Percentiles rank a stretch among this genome's conserved stretches.
These are phyloP conservation scores for Salmacisia buchloeana DNA, from an alignment of 1,284 basidiomycete genomes.

Conservation along the genomic window DNA sequence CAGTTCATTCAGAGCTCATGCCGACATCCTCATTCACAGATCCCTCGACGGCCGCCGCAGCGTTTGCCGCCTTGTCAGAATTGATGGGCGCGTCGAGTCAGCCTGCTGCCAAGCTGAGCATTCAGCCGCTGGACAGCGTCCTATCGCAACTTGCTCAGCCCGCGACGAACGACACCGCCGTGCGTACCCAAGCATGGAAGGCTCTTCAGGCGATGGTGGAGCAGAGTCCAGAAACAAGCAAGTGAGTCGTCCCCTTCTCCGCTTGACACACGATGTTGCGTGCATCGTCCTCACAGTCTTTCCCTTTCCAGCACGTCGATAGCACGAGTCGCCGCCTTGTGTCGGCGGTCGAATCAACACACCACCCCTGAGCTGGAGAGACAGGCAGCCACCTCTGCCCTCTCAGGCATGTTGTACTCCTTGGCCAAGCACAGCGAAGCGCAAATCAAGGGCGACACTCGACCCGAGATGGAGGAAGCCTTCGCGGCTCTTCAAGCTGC, in stretches of 20 bases:
- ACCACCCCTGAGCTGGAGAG: background rate
- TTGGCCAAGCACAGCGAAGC: background rate
- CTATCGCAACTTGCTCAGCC: background rate
- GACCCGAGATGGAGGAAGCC: background rate
- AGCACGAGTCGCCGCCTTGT: background rate
- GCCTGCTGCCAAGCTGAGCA: too few species aligned
- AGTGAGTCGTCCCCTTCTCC: too few species aligned
- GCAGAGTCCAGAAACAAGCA: background rate
- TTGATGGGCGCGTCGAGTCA: background rate
- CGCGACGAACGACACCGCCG: background rate
- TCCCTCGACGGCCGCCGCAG: background rate
- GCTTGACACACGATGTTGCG: too few species aligned
- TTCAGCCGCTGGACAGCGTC: background rate
- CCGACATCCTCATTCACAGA: background rate
- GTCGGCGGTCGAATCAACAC: background rate
- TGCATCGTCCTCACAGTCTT: background rate
- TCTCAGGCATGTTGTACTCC: background rate
- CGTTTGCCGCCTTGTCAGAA: background rate
- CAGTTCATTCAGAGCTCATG: background rate
- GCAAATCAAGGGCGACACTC: background rate
- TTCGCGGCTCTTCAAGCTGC: background rate
- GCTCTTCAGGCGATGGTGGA: background rate
- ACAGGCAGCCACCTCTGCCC: background rate
- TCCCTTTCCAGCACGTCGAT: background rate
- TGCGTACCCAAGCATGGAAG: conserved; percentile 1